Base-by-base conservation (phyloP, 1,139 yeast species). In the Kurtzmaniella quercitrusa region DNA sequence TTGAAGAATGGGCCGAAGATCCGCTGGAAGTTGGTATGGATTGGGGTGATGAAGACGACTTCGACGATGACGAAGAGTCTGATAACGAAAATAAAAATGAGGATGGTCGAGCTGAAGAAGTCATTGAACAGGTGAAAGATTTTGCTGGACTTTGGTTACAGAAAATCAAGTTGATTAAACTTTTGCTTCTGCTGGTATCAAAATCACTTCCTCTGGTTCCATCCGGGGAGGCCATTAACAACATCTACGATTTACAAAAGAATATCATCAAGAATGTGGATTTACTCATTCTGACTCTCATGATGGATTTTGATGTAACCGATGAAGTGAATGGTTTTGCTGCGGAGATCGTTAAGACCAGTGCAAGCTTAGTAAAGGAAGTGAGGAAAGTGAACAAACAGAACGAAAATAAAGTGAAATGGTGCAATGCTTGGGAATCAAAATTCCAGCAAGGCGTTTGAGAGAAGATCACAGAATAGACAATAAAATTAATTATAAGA, bases 1-100 rank as follows among this genome's bases (percentile, higher is more conserved):
- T 82, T 46, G 76, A 66, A 14, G 86, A 80, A 47, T 84, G 89
- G 88, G 56, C 80, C 0, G 76, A 78, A 45, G 71, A 82, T 49
- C 91, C 91, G 0, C 66, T 65, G 32, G 66, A 66, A 3, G 50
- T 58, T 38, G 60, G 53, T 6, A 57, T 50, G 2, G 63, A 55
- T 8, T 70, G 64, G 3, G 63, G 53, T 2, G 67, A 60, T 1
- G 63, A 57, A 2, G 67, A 59, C 1, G 56, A 49, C 2, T 61
- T 54, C 2, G 61, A 60, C 1, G 59, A 57, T 2, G 62, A 60
- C 4, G n/a, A n/a, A n/a, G n/a, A n/a, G n/a, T 26, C n/a, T 26
- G n/a, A 9, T 26, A 60, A 56, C 33, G 55, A 2, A 45, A 41
- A 3, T 44, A 49, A 12, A 26, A 54, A 49, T 6, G 48, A 48